These are phyloP conservation scores for Kwoniella shivajii DNA, from an alignment of 1,284 basidiomycete genomes.

Conservation along the genomic window DNA sequence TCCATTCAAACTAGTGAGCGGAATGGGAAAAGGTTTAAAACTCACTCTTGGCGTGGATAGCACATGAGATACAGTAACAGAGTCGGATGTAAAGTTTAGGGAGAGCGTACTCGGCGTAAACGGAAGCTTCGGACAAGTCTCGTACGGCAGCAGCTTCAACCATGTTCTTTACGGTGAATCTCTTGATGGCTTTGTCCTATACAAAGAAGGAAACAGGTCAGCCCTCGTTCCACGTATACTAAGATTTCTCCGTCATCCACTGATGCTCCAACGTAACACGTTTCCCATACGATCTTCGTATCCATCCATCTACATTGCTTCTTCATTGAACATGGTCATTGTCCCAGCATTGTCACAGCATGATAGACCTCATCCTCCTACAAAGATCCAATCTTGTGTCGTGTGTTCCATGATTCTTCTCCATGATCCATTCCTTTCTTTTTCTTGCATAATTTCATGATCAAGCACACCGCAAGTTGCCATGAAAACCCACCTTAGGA, in stretches of 20 bases:
- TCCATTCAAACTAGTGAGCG: background rate
- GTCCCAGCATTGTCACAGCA: too few species aligned
- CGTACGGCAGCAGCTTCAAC: constrained; percentile 97
- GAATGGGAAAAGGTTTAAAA: constrained; percentile 16
- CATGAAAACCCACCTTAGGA: constrained; percentile 60
- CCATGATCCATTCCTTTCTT: background rate
- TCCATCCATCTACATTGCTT: too few species aligned
- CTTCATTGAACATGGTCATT: too few species aligned
- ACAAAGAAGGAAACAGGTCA: constrained; percentile 4
- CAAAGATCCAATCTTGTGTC: too few species aligned
- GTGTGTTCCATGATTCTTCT: background rate
- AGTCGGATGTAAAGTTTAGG: constrained; percentile 99
- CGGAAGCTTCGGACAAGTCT: constrained; percentile 94
- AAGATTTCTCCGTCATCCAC: background rate
- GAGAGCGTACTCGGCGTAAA: constrained; percentile 95
- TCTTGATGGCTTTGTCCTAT: constrained; percentile 99
- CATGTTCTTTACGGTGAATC: constrained; percentile 99
- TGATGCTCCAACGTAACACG: too few species aligned
- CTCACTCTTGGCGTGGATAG: constrained; percentile 96
- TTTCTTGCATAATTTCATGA: background rate
- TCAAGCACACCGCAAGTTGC: background rate
- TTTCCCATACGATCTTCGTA: too few species aligned
- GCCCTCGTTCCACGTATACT: background rate
- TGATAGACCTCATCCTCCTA: too few species aligned
- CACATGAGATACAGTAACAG: constrained; percentile 97